phyloP scores from a whole-genome alignment of 2,329 filamentous ascomycete genomes.

The Coccinonectria pachysandricola region DNA sequence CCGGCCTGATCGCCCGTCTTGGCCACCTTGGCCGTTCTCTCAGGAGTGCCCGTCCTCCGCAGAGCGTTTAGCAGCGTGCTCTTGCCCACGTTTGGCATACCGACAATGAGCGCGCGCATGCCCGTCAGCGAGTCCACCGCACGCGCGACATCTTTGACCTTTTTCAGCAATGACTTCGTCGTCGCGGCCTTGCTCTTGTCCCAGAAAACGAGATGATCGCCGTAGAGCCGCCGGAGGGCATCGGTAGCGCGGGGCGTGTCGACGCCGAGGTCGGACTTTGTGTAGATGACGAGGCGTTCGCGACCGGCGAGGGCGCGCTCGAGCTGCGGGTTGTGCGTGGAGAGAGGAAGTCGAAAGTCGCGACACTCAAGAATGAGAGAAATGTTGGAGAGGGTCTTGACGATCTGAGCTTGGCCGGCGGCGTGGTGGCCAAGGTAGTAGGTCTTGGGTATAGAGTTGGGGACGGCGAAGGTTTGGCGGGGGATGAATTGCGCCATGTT shows the following conservation, averaged over 20 bases:
- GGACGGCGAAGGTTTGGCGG: constrained; percentile 60
- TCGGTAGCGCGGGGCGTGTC: constrained; percentile 20
- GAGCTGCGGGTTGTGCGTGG: constrained; percentile 82
- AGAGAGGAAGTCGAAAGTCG: constrained; percentile 82
- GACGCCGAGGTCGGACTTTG: constrained; percentile 67
- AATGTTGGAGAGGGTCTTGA: constrained; percentile 74
- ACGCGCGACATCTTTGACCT: constrained; percentile 23
- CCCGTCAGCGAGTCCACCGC: constrained; percentile 56
- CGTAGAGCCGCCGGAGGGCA: constrained; percentile 24
- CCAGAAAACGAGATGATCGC: constrained; percentile 33
- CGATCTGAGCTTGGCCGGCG: constrained; percentile 61
- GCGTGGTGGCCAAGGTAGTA: constrained; percentile 95
- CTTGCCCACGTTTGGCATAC: constrained; percentile 97
- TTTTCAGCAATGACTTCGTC: constrained; percentile 29
- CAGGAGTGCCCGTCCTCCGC: constrained; percentile 50
- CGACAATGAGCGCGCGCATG: constrained; percentile 77
- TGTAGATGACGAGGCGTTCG: constrained; percentile 77
- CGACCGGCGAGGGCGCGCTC: constrained; percentile 65
- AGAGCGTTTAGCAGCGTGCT: constrained; percentile 87
- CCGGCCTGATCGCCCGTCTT: constrained; percentile 80
- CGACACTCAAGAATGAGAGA: constrained; percentile 90
- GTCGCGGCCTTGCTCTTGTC: constrained; percentile 24
- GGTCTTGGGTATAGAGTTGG: constrained; percentile 67
- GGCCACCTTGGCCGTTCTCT: constrained; percentile 53
- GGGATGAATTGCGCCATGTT: constrained; percentile 52